Evolutionary conservation across 2,329 filamentous ascomycete genomes (phyloP).

Genomic region (Diaporthe destruens): DNA sequence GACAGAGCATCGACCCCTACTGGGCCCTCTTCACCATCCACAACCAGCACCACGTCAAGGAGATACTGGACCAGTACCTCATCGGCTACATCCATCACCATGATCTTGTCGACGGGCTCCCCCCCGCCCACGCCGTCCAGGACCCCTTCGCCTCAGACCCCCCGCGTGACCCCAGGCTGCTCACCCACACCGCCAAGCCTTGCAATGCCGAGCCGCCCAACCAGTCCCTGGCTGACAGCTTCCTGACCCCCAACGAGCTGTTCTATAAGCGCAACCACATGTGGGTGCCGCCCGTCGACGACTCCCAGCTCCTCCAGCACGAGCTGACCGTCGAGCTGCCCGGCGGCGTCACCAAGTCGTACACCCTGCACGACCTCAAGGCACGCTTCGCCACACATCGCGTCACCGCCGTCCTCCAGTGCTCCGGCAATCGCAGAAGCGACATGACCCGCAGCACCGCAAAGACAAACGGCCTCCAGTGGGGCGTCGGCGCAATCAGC

Average conservation of each 20-base stretch:
- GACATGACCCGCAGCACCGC: conserved; percentile 67
- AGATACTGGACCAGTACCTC: conserved; percentile 73
- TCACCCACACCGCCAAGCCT: conserved; percentile 66
- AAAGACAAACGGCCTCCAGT: conserved; percentile 69
- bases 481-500: conserved; percentile 71
- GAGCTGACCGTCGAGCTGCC: conserved; percentile 66
- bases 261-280: conserved; percentile 75
- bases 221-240: conserved; percentile 60
- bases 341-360: conserved; percentile 65
- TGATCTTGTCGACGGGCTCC: conserved; percentile 70
- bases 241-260: conserved; percentile 66
- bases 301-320: conserved; percentile 55
- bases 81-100: conserved; percentile 71
- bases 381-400: conserved; percentile 62
- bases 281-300: conserved; percentile 67
- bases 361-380: conserved; percentile 67
- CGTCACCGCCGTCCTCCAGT: conserved; percentile 69
- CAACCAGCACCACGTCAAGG: conserved; percentile 72
- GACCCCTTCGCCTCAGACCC: conserved; percentile 72
- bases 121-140: conserved; percentile 66
- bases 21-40: conserved; percentile 80
- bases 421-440: conserved; percentile 70
- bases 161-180: conserved; percentile 62
- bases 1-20: conserved; percentile 74
- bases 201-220: conserved; percentile 72